Evolutionary conservation across 495 filamentous ascomycete species (phyloP), one percentile per base, ranked within the genome.

Genomic region (Rhypophila decipiens): DNA sequence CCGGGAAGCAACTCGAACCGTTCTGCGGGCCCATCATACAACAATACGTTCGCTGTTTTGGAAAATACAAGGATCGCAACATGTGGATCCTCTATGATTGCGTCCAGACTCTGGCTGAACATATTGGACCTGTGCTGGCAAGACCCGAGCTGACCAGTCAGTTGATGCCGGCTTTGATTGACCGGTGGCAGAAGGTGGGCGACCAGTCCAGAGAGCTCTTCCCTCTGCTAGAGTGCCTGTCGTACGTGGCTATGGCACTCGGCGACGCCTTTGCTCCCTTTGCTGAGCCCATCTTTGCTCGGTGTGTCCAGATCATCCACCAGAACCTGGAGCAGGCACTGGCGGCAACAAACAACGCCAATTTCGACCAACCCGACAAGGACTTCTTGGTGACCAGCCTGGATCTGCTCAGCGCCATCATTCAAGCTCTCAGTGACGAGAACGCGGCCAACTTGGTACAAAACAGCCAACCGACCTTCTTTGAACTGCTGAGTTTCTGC

Each of bases 21-120:
- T 97, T 94, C 68, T 91, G 87, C 60, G 76, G 84, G 39, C 87
- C 88, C 23, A 99, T 99, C 54, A 80, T 97, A 41, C 82, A 79
- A 35, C 94, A 97, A 63, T 97, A 90, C 58, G 91, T 95, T 34
- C 70, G 77, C 49, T 97, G 94, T 64, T 97, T 99, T 69, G 75
- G 67, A 21, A 87, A 84, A 64, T 99, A 97, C 78, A 96, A 99
- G 73, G 91, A 97, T 63, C 82, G 88, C 42, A 99, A 99, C 72
- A 96, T 96, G 82, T 96, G 91, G 70, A 89, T 97, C 47, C 81
- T 99, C 29, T 99, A 99, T 68, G 94, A 97, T 70, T 99, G 93
- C 67, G 87, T 99, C 39, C 93, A 99, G 67, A 97, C 94, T 0
- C 72, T 99, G 33, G 93, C 93, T 12, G 94, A 99, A 60, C 84